Evolutionary conservation across 805 yeast species (phyloP), one percentile per base, ranked within the genome.

Genomic region (Brettanomyces nanus): DNA sequence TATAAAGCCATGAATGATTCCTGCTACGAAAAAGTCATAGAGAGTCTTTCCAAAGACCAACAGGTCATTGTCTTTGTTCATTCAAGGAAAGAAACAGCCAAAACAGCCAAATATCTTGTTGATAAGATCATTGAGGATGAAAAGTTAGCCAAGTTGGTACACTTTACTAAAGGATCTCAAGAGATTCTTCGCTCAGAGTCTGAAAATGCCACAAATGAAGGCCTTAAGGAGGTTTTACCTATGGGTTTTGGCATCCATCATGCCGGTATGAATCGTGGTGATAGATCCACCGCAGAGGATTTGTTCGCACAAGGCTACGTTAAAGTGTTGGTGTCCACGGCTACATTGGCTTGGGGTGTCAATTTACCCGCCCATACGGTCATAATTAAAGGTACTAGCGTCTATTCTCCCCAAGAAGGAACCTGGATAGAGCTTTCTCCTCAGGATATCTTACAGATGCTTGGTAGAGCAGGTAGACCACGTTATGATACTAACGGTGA

Each of bases 391-490:
- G 97, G 97, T 0, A 90, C 98, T 0, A 95, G 85, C 51, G 79
- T 87, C 0, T 92, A 94, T 51, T 82, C 92, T 4, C 97, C 99
- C 0, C 92, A 83, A 45, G 75, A 73, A 44, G 95, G 97, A 38
- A 62, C 73, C 5, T 90, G 97, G 97, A 77, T 77, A 2, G 92
- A 85, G 52, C 63, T 90, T n/a, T 80, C 95, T 0, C 94, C 97
- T 0, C 98, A 90, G 51, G 97, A 92, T 61, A 81, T 90, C 28
- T 59, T 90, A 7, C 98, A 90, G 61, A 90, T 90, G 97, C 67
- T 90, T n/a, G 97, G 97, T 27, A 76, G 97, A 65, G 97, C 97
- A 15, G 97, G 97, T 48, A 73, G 98, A 59, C 98, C 98, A 0
- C 69, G 96, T 37, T 92, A 82, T 60, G 98, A 90, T 58, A 77